These are phyloP conservation scores for Stephanodiscus minutulus DNA, from an alignment of 108 stramenopile genomes.

Conservation along the genomic window DNA sequence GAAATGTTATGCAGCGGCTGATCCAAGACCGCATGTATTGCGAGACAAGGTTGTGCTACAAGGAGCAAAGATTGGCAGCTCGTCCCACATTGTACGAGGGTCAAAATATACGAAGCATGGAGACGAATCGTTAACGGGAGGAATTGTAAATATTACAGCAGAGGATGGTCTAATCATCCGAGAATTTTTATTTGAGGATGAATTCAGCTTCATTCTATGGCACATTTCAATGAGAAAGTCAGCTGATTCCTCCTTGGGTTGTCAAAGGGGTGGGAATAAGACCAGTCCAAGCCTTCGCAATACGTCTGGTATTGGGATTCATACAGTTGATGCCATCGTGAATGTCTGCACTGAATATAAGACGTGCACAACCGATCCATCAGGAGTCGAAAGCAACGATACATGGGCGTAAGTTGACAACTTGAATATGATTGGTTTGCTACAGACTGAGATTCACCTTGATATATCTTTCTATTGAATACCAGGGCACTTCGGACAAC, in stretches of 20 bases:
- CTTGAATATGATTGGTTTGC: not conserved
- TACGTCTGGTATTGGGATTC: slow-evolving; percentile 31
- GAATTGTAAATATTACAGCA: slow-evolving; percentile 49
- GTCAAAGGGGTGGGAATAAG: not conserved
- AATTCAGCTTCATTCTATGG: slow-evolving; percentile 60
- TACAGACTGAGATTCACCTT: not conserved
- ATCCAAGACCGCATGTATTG: slow-evolving; percentile 62
- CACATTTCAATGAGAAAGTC: slow-evolving; percentile 41
- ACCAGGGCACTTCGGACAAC: slow-evolving; percentile 61
- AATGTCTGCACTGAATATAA: slow-evolving; percentile 76
- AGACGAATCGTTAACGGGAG: slow-evolving; percentile 4
- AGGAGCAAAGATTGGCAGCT: slow-evolving; percentile 51
- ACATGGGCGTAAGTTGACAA: slow-evolving; percentile 70
- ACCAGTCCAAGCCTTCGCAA: not conserved
- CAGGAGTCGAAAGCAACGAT: slow-evolving; percentile 68
- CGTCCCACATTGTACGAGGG: slow-evolving; percentile 10
- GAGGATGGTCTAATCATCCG: slow-evolving; percentile 59
- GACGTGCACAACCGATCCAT: slow-evolving; percentile 74
- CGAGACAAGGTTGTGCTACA: slow-evolving; percentile 55
- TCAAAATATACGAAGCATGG: not conserved
- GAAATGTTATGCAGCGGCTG: slow-evolving; percentile 65
- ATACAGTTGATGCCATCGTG: slow-evolving; percentile 57
- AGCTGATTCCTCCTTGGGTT: slow-evolving; percentile 37
- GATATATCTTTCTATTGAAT: slow-evolving; percentile 3
- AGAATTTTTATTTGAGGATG: slow-evolving; percentile 61